Evolutionary conservation across 106 monocot genomes (phyloP).

Genomic region (Allium sativum): DNA sequence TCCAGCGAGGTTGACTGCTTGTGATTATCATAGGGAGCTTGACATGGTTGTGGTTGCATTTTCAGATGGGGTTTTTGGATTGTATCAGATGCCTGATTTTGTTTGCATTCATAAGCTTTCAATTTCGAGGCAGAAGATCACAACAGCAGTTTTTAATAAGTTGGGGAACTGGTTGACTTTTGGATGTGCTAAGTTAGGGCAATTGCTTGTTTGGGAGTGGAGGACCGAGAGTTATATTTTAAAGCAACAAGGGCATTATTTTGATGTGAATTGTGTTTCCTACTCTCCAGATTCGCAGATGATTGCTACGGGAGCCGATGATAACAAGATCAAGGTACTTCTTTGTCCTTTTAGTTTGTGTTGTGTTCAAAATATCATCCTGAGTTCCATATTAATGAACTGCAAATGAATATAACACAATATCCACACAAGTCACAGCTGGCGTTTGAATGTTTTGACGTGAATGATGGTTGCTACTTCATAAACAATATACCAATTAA

Average conservation of each 20-base stretch:
- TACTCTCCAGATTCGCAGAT: conserved; percentile 93
- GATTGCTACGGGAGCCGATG: conserved; percentile 95
- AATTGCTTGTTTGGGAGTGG: conserved; percentile 99
- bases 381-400: not conserved
- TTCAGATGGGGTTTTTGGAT: conserved; percentile 88
- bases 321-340: conserved; percentile 94
- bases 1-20: conserved; percentile 64
- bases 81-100: conserved; percentile 99
- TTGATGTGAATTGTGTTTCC: conserved; percentile 89
- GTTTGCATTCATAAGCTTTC: conserved; percentile 87
- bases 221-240: conserved; percentile 89
- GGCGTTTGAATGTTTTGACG: too few species aligned
- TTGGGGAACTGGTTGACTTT: conserved; percentile 84
- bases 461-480: too few species aligned
- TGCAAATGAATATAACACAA: not conserved
- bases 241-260: conserved; percentile 98
- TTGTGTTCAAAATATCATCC: not conserved
- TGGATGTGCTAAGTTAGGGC: conserved; percentile 96
- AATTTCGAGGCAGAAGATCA: conserved; percentile 92
- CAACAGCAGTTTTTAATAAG: conserved; percentile 72
- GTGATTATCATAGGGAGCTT: conserved; percentile 88
- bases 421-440: too few species aligned
- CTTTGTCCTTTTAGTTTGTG: too few species aligned
- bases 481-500: too few species aligned
- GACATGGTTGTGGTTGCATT: conserved; percentile 97